phyloP scores from a whole-genome alignment of 495 filamentous ascomycete genomes.

The Annulohypoxylon bovei region DNA sequence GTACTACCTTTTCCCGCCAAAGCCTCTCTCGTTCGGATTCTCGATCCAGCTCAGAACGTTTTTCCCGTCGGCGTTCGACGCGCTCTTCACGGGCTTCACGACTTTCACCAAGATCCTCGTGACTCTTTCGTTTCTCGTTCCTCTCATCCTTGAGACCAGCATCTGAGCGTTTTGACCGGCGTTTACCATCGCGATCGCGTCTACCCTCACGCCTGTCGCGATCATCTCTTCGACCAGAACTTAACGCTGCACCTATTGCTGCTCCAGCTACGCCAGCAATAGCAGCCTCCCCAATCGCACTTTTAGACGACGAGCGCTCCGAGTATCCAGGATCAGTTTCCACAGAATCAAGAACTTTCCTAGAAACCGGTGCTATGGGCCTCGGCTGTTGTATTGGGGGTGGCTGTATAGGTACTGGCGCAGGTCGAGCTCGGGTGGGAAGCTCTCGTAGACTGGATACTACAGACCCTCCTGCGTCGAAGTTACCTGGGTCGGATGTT shows the following conservation, averaged over 20 bases:
- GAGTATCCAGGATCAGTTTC: constrained; percentile 42
- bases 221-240: constrained; percentile 50
- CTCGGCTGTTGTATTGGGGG: constrained; percentile 58
- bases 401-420: constrained; percentile 49
- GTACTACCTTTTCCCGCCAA: constrained; percentile 28
- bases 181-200: constrained; percentile 19
- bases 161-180: constrained; percentile 21
- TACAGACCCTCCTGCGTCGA: constrained; percentile 63
- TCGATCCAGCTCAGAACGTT: constrained; percentile 18
- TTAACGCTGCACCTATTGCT: constrained; percentile 50
- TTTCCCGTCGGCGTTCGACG: constrained; percentile 53
- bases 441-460: constrained; percentile 50
- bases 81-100: constrained; percentile 44
- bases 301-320: constrained; percentile 48
- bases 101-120: constrained; percentile 37
- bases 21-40: constrained; percentile 25
- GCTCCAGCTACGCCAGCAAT: constrained; percentile 61
- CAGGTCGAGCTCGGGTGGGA: constrained; percentile 42
- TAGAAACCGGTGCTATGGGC: constrained; percentile 54
- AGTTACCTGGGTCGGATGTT: constrained; percentile 68
- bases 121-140: constrained; percentile 39
- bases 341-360: constrained; percentile 53
- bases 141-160: constrained; percentile 36
- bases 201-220: neutral
- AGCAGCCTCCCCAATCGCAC: constrained; percentile 55